Base-by-base conservation (phyloP, 164 flowering plant genomes). In the Vitis cinerea region DNA sequence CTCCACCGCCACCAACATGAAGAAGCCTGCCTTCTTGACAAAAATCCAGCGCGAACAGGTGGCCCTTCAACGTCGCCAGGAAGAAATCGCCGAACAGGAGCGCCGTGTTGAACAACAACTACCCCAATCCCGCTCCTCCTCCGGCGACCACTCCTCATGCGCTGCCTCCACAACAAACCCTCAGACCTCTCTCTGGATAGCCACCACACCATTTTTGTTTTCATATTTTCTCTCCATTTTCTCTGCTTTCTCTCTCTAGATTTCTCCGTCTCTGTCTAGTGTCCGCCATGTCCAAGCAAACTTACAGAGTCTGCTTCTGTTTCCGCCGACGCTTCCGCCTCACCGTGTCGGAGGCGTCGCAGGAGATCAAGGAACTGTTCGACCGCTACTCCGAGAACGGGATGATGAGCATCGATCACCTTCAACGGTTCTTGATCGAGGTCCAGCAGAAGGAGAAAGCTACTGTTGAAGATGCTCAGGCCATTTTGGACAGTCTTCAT, bases 241-340 rank as follows among this genome's bases (percentile, higher is more conserved):
- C 30, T 47, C 54, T 29, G 4, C 12, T 63, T 23, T 29, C 59
- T 54, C 59, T 30, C 44, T 12, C 59, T 52, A 27, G 16, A 10
- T 27, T 11, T 29, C 44, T 13, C 55, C 11, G 2, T 64, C 53
- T 23, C 53, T 14, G 2, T 37, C 44, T 37, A 3, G 7, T 27
- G 9, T 8, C 27, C 4, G 63, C 31, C 10, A 82, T 78, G 91
- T 86, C 89, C 16, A 87, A 83, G 69, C 92, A 86, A 77, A 87
- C 89, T 6, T 94, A 87, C 85, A 81, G 70, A 57, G 90, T 90
- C 1, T 90, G 98, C 77, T 89, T 85, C 78, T 94, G 93, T 72
- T 94, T 91, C 79, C 83, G 88, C 55, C 80, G 98, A 50, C 83
- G 84, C 55, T 91, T 90, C 84, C 75, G 71, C 72, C 72, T 82